These are phyloP conservation scores for sunflower (Helianthus annuus) DNA, from an alignment of 129 eudicot species.

Conservation along the genomic window DNA sequence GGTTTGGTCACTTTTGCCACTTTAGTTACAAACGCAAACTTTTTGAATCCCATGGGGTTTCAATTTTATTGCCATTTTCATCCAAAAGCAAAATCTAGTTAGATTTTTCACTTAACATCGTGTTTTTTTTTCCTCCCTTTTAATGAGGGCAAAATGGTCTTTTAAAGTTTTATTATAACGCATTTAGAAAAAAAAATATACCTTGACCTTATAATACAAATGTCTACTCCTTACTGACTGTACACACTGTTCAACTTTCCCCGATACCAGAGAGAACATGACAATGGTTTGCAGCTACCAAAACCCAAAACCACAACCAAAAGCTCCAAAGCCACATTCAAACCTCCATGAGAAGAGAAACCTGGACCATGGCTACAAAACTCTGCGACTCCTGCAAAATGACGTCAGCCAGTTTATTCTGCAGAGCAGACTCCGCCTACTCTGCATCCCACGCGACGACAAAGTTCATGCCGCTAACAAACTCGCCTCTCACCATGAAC, in stretches of 20 bases:
- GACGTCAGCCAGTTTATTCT: constrained; percentile 57
- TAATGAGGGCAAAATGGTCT: too few species aligned
- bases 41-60: too few species aligned
- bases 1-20: too few species aligned
- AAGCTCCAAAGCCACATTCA: background rate
- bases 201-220: too few species aligned
- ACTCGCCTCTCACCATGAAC: constrained; percentile 86
- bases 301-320: constrained; percentile 8
- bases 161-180: too few species aligned
- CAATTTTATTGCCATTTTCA: too few species aligned
- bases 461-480: constrained; percentile 91
- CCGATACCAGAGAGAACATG: constrained; percentile 23
- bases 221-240: constrained; percentile 36
- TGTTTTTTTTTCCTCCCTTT: too few species aligned
- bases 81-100: too few species aligned
- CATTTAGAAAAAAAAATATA: too few species aligned
- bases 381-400: constrained; percentile 78
- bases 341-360: constrained; percentile 35
- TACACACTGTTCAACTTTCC: background rate
- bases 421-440: constrained; percentile 83
- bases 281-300: too few species aligned
- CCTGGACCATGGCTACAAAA: constrained; percentile 50
- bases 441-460: constrained; percentile 64
- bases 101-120: too few species aligned
- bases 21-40: too few species aligned